Percentiles rank a stretch among this genome's conserved stretches.
Conservation (phyloP, 164 flowering plant genomes). For the Buxus sempervirens region DNA sequence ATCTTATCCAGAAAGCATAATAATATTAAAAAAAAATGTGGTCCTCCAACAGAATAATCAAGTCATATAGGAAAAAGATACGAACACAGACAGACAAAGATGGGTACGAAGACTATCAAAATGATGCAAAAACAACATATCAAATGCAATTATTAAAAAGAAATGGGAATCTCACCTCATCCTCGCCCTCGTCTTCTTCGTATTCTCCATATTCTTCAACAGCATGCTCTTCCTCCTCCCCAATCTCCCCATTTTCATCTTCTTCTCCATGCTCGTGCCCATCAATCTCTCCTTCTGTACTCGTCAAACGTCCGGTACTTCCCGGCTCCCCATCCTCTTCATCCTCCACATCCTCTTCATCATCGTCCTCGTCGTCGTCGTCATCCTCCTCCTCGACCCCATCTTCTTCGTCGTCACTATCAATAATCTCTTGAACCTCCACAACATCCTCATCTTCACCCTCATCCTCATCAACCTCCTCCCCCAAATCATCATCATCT, state of each 20-base stretch:
- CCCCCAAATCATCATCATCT: slow-evolving; percentile 59
- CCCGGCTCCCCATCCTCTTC: slow-evolving; percentile 43
- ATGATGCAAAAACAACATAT: not conserved
- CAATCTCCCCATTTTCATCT: slow-evolving; percentile 66
- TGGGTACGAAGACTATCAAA: not conserved
- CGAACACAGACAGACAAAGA: not conserved
- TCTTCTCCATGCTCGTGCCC: slow-evolving; percentile 49
- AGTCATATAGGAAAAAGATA: too few species aligned
- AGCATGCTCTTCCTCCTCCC: slow-evolving; percentile 29
- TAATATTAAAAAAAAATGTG: too few species aligned
- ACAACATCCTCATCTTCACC: slow-evolving; percentile 70
- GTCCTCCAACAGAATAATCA: too few species aligned
- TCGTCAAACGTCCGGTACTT: slow-evolving; percentile 46
- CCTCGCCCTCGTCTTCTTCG: slow-evolving; percentile 63
- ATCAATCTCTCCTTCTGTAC: slow-evolving; percentile 63
- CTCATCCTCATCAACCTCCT: slow-evolving; percentile 65
- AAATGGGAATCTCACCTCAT: slow-evolving; percentile 50
- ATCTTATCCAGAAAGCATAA: not conserved
- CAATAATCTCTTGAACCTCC: slow-evolving; percentile 60
- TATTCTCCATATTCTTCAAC: slow-evolving; percentile 53
- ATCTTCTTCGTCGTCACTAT: slow-evolving; percentile 64
- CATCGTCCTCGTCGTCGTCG: slow-evolving; percentile 43
- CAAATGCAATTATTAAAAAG: not conserved
- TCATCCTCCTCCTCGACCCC: slow-evolving; percentile 45
- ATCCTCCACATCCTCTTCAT: slow-evolving; percentile 68